Percentiles rank a stretch among this genome's conserved stretches.
Evolutionary conservation across 192 early-diverging fungal genomes (phyloP).

Genomic region (Backusella sp.): DNA sequence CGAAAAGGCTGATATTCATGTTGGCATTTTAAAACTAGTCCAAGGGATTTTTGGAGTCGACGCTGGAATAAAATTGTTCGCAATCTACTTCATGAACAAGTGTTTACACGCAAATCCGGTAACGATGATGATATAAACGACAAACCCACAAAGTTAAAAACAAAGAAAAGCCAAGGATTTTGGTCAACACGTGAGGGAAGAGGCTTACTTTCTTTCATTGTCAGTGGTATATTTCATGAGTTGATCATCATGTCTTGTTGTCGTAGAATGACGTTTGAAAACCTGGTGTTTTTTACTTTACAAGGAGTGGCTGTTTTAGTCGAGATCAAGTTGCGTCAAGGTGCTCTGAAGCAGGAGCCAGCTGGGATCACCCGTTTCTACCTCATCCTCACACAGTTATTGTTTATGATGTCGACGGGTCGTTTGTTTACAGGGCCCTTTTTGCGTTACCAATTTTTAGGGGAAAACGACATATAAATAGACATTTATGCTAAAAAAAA

Average conservation of each 20-base stretch:
- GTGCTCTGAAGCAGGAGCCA: constrained; percentile 9
- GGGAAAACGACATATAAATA: not conserved
- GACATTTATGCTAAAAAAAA: not conserved
- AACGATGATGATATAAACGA: not conserved
- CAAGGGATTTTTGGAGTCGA: constrained; percentile 23
- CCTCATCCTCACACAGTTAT: not conserved
- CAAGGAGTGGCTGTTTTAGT: constrained; percentile 16
- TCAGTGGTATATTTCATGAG: constrained; percentile 18
- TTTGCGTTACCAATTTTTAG: constrained; percentile 16
- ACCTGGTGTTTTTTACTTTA: constrained; percentile 9
- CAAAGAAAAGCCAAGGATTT: not conserved
- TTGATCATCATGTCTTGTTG: constrained; percentile 16
- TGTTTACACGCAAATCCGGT: not conserved
- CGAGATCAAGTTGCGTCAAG: constrained; percentile 14
- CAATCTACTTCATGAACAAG: constrained; percentile 8
- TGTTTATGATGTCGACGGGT: constrained; percentile 6
- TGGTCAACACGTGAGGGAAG: not conserved
- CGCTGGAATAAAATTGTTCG: constrained; percentile 27
- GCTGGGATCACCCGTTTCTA: not conserved
- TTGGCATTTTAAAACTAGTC: not conserved
- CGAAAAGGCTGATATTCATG: too few relatives aligned
- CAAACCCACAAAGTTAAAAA: not conserved
- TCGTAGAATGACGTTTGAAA: constrained; percentile 23
- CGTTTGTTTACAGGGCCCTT: constrained; percentile 24
- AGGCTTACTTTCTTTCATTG: constrained; percentile 4